A percentile compares a stretch with the other conserved stretches of the same genome.
Evolutionary conservation across 2,329 filamentous ascomycete species (phyloP).

Genomic region (Exophiala calicioides): DNA sequence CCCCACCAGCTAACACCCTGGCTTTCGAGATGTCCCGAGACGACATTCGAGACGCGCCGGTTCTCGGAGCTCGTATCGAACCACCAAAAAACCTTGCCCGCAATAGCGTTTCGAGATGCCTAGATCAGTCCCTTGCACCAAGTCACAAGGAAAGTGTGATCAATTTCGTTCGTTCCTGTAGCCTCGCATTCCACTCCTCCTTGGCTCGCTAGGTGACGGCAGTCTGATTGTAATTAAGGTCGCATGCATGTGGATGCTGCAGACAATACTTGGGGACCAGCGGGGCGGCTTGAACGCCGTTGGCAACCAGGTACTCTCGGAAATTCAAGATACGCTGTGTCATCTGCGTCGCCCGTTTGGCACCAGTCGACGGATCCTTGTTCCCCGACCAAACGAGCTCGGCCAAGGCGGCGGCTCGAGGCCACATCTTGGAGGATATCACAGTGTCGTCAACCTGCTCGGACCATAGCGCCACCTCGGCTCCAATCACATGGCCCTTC

Average conservation of each 20-base stretch:
- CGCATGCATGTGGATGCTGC: constrained; percentile 60
- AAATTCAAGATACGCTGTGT: constrained; percentile 62
- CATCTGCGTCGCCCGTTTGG: constrained; percentile 54
- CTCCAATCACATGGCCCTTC: constrained; percentile 54
- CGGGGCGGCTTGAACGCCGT: constrained; percentile 52
- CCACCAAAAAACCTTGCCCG: no score
- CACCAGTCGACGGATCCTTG: constrained; percentile 47
- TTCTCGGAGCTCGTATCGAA: background rate
- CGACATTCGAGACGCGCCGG: background rate
- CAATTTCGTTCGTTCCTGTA: no score
- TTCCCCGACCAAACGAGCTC: constrained; percentile 61
- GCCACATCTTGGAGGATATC: constrained; percentile 56
- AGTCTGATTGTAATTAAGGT: constrained; percentile 56
- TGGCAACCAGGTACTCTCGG: constrained; percentile 60
- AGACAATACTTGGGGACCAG: constrained; percentile 61
- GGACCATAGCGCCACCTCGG: constrained; percentile 54
- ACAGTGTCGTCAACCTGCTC: constrained; percentile 58
- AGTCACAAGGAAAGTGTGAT: no score
- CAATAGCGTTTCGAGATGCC: no score
- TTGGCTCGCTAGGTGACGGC: constrained; percentile 26
- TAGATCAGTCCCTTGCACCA: no score
- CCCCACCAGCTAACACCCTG: no score
- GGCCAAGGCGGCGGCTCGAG: constrained; percentile 57
- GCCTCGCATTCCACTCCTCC: no score
- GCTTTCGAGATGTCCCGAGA: no score